These are phyloP conservation scores for Ceratorhiza oryzae-sativae DNA, from an alignment of 1,284 basidiomycete species.

Conservation along the genomic window DNA sequence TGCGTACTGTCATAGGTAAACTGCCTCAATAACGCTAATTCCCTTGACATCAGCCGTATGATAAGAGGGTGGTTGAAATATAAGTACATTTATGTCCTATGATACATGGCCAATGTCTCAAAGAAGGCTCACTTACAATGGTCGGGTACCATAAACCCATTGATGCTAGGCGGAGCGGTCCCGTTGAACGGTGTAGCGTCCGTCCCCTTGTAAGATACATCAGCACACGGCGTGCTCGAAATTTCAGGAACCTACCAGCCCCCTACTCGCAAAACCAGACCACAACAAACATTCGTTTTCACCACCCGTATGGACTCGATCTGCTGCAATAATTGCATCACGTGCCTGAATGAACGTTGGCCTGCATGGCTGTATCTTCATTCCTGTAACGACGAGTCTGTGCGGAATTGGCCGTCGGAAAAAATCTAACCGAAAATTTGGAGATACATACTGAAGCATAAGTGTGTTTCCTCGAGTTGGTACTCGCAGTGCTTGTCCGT, in stretches of 20 bases:
- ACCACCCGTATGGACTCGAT: conserved; percentile 86
- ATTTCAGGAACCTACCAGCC: conserved; percentile 58
- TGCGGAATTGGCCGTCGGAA: not conserved
- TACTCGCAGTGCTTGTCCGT: conserved; percentile 64
- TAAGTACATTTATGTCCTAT: too few relatives aligned
- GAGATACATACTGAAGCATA: conserved; percentile 66
- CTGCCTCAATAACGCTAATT: too few relatives aligned
- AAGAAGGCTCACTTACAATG: too few relatives aligned
- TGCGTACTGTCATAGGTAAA: too few relatives aligned
- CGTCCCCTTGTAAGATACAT: too few relatives aligned
- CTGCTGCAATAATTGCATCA: conserved; percentile 91
- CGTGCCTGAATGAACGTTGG: conserved; percentile 92
- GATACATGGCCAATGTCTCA: too few relatives aligned
- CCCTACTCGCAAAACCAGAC: conserved; percentile 83
- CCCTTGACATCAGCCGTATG: too few relatives aligned
- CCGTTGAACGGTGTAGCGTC: too few relatives aligned
- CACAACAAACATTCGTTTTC: conserved; percentile 92
- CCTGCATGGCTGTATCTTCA: conserved; percentile 94
- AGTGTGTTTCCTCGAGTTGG: conserved; percentile 94
- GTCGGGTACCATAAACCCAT: too few relatives aligned
- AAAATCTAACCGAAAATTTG: not conserved
- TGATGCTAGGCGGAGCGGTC: too few relatives aligned
- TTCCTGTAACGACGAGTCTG: conserved; percentile 81
- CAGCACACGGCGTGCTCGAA: too few relatives aligned
- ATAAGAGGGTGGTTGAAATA: too few relatives aligned